Evolutionary conservation across 257 asterid genomes (phyloP).

Genomic region (Lantana camara): DNA sequence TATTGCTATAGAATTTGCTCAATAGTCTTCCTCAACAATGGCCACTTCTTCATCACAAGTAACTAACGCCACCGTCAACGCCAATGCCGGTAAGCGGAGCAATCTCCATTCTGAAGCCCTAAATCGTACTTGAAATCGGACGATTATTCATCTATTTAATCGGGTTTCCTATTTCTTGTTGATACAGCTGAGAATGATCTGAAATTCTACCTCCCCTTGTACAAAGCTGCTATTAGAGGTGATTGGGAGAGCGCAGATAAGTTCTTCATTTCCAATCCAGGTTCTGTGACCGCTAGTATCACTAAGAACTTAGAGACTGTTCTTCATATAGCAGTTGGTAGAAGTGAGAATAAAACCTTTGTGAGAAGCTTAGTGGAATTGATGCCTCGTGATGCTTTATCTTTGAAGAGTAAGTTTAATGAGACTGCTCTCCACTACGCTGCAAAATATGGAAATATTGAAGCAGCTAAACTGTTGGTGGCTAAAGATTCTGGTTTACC

Average conservation of each 20-base stretch:
- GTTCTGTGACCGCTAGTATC: constrained; percentile 25
- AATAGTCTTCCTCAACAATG: constrained; percentile 16
- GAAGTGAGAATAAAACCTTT: constrained; percentile 31
- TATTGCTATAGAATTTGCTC: not conserved
- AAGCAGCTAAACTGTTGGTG: constrained; percentile 40
- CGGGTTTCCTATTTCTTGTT: not conserved
- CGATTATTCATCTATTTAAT: constrained; percentile 4
- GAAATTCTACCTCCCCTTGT: constrained; percentile 36
- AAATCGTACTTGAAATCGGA: no score
- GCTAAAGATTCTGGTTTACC: constrained; percentile 31
- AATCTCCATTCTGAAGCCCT: no score
- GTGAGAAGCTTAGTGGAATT: constrained; percentile 30
- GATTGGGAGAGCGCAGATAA: constrained; percentile 37
- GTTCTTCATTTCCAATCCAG: constrained; percentile 36
- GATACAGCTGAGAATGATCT: constrained; percentile 26
- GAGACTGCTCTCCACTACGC: constrained; percentile 45
- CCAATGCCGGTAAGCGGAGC: constrained; percentile 28
- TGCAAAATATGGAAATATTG: constrained; percentile 39
- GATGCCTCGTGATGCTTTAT: constrained; percentile 31
- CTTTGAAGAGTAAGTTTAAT: constrained; percentile 26
- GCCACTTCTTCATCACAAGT: constrained; percentile 26
- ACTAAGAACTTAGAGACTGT: constrained; percentile 35
- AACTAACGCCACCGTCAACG: not conserved
- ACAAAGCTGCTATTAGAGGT: constrained; percentile 38
- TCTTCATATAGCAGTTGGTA: constrained; percentile 38